These are phyloP conservation scores for Gamsiella multidivaricata DNA, from an alignment of 192 early-diverging fungal genomes.

Conservation along the genomic window DNA sequence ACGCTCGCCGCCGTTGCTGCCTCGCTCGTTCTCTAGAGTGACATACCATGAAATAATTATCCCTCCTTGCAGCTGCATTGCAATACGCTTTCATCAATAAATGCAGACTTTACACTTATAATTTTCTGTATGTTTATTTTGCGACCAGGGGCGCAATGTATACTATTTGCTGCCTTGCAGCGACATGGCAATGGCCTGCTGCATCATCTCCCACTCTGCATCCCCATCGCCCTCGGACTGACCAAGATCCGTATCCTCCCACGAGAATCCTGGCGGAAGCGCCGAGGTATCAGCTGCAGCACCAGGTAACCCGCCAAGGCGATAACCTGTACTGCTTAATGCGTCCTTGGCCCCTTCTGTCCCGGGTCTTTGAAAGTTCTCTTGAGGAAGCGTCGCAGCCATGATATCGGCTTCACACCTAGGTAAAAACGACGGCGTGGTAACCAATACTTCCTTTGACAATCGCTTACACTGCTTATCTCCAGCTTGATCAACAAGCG, in stretches of 20 bases:
- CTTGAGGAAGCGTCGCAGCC: conserved; percentile 19
- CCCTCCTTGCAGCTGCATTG: not conserved
- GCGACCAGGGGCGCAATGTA: not conserved
- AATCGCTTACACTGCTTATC: not conserved
- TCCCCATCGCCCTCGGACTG: conserved; percentile 7
- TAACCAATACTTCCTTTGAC: conserved; percentile 12
- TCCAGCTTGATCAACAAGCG: conserved; percentile 7
- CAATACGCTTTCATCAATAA: not conserved
- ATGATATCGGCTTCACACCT: conserved; percentile 33
- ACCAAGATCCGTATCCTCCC: conserved; percentile 2
- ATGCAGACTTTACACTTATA: too few relatives aligned
- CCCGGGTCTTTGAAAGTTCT: not conserved
- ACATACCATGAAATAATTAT: not conserved
- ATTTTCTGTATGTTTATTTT: conserved; percentile 2
- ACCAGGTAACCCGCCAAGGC: conserved; percentile 14
- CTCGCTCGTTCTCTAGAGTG: conserved; percentile 7
- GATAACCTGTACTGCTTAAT: conserved; percentile 46
- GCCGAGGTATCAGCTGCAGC: not conserved
- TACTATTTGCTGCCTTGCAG: conserved; percentile 1
- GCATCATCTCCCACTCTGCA: conserved; percentile 45
- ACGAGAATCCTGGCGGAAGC: conserved; percentile 12
- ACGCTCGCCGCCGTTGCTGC: conserved; percentile 11
- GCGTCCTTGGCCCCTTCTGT: not conserved
- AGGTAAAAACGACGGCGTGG: conserved; percentile 28
- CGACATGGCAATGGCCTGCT: conserved; percentile 49